Conservation (phyloP, 78 protist genomes). For the Pirum gemmata region DNA sequence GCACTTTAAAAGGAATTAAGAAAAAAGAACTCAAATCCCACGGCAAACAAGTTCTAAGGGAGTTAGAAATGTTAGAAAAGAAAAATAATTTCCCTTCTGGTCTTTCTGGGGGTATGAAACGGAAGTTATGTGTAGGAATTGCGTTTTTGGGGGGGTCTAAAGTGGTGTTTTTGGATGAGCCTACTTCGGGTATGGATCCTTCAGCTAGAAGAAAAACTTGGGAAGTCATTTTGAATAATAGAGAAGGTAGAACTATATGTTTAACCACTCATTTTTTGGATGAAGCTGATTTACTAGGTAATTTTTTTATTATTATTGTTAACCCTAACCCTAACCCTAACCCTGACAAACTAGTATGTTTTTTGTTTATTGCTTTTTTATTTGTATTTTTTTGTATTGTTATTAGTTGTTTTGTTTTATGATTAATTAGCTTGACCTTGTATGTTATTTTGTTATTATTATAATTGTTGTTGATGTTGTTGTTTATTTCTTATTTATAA, state of each 20-base stretch:
- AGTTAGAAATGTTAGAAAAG: background rate
- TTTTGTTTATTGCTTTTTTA: too few relatives aligned
- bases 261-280: constrained; percentile 44
- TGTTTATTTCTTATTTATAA: too few relatives aligned
- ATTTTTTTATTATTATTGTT: too few relatives aligned
- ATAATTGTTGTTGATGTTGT: too few relatives aligned
- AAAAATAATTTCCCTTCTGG: background rate
- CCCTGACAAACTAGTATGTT: too few relatives aligned
- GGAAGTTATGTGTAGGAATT: constrained; percentile 63
- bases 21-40: background rate
- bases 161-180: constrained; percentile 41
- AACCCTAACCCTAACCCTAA: too few relatives aligned
- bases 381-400: too few relatives aligned
- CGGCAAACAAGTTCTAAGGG: background rate
- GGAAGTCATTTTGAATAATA: constrained; percentile 5
- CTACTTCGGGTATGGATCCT: constrained; percentile 46
- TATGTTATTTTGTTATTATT: too few relatives aligned
- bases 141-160: constrained; percentile 56
- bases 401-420: too few relatives aligned
- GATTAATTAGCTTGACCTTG: too few relatives aligned
- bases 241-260: constrained; percentile 4
- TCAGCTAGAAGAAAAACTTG: constrained; percentile 29
- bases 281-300: constrained; percentile 48
- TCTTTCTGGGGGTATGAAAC: constrained; percentile 66
- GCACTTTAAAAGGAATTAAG: constrained; percentile 46